Conservation (phyloP, 257 asterid genomes). For the Linderniella brevidens region DNA sequence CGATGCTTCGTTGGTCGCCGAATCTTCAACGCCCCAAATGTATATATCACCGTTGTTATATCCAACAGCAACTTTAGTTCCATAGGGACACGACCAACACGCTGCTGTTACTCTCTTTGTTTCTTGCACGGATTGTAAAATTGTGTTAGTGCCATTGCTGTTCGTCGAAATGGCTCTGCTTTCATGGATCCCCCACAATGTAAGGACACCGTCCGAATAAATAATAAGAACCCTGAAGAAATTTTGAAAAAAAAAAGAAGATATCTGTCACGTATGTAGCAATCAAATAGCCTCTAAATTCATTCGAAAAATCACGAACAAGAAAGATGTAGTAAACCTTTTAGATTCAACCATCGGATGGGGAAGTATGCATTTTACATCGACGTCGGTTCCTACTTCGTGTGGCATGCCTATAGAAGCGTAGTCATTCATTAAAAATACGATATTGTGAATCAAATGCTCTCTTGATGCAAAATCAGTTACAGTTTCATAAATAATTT, state of each 20-base stretch:
- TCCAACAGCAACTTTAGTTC: slow-evolving; percentile 73
- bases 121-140: slow-evolving; percentile 43
- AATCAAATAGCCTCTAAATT: too few species aligned
- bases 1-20: slow-evolving; percentile 21
- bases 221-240: slow-evolving; percentile 53
- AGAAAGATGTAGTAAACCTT: slow-evolving; percentile 28
- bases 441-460: too few species aligned
- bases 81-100: slow-evolving; percentile 69
- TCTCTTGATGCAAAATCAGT: slow-evolving; percentile 1
- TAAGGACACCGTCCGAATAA: slow-evolving; percentile 48
- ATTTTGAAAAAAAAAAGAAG: not conserved
- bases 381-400: slow-evolving; percentile 30
- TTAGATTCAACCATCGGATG: slow-evolving; percentile 70
- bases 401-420: slow-evolving; percentile 37
- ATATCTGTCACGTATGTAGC: too few species aligned
- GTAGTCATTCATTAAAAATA: not conserved
- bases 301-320: not conserved
- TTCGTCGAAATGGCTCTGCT: slow-evolving; percentile 34
- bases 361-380: slow-evolving; percentile 46
- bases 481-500: not conserved
- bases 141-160: slow-evolving; percentile 22
- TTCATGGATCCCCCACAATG: slow-evolving; percentile 69
- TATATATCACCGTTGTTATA: slow-evolving; percentile 75
- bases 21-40: slow-evolving; percentile 54
- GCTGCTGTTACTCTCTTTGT: slow-evolving; percentile 76